phyloP scores from a whole-genome alignment of 1,139 yeast species.

The Blastobotrys persicus region DNA sequence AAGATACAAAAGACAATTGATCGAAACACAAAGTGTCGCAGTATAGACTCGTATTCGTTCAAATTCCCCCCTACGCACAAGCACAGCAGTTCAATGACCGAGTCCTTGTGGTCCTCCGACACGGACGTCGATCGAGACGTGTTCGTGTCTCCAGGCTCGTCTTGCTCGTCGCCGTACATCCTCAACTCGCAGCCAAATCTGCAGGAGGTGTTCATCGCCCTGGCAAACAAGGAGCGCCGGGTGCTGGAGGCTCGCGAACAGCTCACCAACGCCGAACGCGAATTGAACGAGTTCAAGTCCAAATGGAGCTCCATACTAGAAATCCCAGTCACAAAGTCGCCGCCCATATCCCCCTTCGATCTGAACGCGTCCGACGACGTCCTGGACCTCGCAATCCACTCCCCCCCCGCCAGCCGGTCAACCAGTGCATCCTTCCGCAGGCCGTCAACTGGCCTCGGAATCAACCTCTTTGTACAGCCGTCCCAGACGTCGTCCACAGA shows the following conservation, averaged over 20 bases:
- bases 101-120: constrained; percentile 7
- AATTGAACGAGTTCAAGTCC: constrained; percentile 27
- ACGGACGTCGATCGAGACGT: background rate
- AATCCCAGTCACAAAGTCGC: constrained; percentile 14
- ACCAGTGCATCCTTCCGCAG: background rate
- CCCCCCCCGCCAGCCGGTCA: background rate
- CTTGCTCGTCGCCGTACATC: constrained; percentile 23
- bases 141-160: constrained; percentile 2
- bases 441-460: constrained; percentile 8
- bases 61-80: constrained; percentile 4
- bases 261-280: constrained; percentile 31
- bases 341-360: constrained; percentile 8
- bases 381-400: constrained; percentile 1
- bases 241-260: constrained; percentile 38
- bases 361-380: constrained; percentile 4
- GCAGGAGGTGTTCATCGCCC: constrained; percentile 36
- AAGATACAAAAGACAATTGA: background rate
- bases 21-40: constrained; percentile 6
- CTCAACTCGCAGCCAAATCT: constrained; percentile 29
- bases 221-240: constrained; percentile 39
- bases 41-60: constrained; percentile 7
- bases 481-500: background rate
- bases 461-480: constrained; percentile 4
- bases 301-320: constrained; percentile 29
- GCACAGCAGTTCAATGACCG: constrained; percentile 3